These are phyloP conservation scores for Dipteronia sinensis DNA, from an alignment of 345 rosid genomes.

Conservation along the genomic window DNA sequence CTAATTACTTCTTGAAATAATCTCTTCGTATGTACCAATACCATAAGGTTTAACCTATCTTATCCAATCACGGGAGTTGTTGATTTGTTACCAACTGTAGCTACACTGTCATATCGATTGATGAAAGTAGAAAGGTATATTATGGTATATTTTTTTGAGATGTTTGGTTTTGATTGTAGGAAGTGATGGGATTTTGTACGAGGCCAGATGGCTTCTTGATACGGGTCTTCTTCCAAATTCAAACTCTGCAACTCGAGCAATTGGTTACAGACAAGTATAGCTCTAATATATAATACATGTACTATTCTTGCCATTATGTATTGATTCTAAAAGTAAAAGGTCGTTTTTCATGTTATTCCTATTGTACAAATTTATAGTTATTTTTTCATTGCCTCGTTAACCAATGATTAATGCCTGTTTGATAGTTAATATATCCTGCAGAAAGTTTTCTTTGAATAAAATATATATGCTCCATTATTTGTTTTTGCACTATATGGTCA, in stretches of 20 bases:
- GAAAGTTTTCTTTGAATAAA: neutral
- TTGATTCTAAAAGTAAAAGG: neutral
- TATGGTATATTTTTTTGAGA: neutral
- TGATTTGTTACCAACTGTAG: neutral
- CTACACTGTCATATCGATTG: neutral
- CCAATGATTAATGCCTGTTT: neutral
- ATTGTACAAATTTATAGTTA: neutral
- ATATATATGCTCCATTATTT: neutral
- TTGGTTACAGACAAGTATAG: constrained; percentile 85
- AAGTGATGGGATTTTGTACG: constrained; percentile 63
- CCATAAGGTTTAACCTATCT: neutral
- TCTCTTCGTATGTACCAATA: too few species aligned
- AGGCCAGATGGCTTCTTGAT: constrained; percentile 91
- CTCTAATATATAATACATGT: constrained; percentile 1
- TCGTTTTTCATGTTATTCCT: neutral
- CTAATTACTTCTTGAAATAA: neutral
- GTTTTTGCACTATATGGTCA: neutral
- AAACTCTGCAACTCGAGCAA: constrained; percentile 87
- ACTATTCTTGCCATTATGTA: constrained; percentile 6
- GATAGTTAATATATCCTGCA: neutral
- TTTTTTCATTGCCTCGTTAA: neutral
- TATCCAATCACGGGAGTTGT: neutral
- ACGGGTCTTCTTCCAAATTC: constrained; percentile 80
- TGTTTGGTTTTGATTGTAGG: constrained; percentile 37
- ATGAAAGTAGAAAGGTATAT: neutral